Base-by-base conservation (phyloP, 2,329 filamentous ascomycete genomes). In the Dactylellina sp. region DNA sequence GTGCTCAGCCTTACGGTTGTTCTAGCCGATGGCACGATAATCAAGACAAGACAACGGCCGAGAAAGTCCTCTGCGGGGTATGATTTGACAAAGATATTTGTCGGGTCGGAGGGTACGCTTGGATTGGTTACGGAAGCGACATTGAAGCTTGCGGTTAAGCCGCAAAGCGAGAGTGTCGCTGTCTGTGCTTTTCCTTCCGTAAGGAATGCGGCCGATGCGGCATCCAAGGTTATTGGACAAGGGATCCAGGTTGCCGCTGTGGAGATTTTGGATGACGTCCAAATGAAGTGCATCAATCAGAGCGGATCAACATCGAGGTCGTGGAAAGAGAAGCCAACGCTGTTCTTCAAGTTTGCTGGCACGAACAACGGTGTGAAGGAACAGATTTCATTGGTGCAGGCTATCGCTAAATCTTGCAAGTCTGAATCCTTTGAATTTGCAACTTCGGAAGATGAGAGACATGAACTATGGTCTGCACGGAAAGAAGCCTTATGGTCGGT, bases 171-270 rank as follows among this genome's bases (percentile, higher is more conserved):
- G 39, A 91, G 89, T 1, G 91, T 95, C 0, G 91, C 91, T 7
- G 78, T 79, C 7, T 76, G 76, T 11, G 66, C 76, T 7, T 79
- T 79, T 53, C 76, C 76, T 5, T 82, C 81, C 2, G 81, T 96
- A 76, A 88, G 90, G 49, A 83, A 87, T 76, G 92, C 92, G 0
- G 92, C 91, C 14, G 86, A 89, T 79, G 96, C 92, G 80, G 93
- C 95, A 1, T 88, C 89, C 76, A 86, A 86, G 62, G 92, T 97
- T 9, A 93, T 97, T 2, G 88, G 87, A 47, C 86, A 90, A 60
- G 93, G 92, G 24, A 87, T 97, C 9, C 91, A 91, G 28, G 89
- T 97, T 44, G 93, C 93, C 0, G 93, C 93, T n/a, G 88, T 97
- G 46, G 93, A 97, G 82, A 90, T 97, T 68, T 84, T 97, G 25